phyloP scores from a whole-genome alignment of 1,284 basidiomycete genomes.

The Heterobasidion irregulare region DNA sequence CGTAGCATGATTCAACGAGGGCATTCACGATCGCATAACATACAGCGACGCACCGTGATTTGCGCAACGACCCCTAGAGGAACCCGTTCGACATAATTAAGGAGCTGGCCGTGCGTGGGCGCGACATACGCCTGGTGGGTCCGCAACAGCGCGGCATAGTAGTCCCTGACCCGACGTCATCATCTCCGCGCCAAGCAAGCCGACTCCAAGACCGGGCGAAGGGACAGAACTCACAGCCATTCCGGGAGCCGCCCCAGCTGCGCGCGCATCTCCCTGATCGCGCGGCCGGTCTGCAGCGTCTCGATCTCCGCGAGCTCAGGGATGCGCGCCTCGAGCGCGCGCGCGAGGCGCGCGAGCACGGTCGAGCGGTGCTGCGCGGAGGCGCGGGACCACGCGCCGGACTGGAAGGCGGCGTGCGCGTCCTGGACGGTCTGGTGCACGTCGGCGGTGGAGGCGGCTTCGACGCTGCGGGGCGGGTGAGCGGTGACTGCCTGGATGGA shows the following conservation, averaged over 20 bases:
- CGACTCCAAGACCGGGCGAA: background rate
- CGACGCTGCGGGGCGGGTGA: conserved; percentile 21
- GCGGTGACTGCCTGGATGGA: background rate
- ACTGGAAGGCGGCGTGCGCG: conserved; percentile 51
- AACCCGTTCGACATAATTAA: conserved; percentile 72
- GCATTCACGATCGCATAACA: background rate
- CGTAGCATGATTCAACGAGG: too few relatives aligned
- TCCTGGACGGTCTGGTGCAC: conserved; percentile 42
- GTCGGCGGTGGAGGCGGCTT: conserved; percentile 32
- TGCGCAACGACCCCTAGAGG: conserved; percentile 81
- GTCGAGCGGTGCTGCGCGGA: conserved; percentile 50
- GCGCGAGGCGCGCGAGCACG: conserved; percentile 59
- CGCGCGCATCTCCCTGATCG: conserved; percentile 71
- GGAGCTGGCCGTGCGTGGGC: conserved; percentile 69
- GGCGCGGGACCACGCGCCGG: conserved; percentile 63
- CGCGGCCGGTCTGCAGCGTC: conserved; percentile 65
- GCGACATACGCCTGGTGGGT: conserved; percentile 62
- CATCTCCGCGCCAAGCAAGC: background rate
- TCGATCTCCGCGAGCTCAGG: conserved; percentile 61
- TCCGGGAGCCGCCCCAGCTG: conserved; percentile 70
- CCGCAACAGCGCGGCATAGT: conserved; percentile 65
- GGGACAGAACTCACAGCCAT: conserved; percentile 57
- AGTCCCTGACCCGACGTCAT: conserved; percentile 34
- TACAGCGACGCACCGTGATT: conserved; percentile 46
- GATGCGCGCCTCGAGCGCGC: conserved; percentile 45